Base-by-base conservation (phyloP, 2,329 filamentous ascomycete species). In the Exutisphaerella laricina region DNA sequence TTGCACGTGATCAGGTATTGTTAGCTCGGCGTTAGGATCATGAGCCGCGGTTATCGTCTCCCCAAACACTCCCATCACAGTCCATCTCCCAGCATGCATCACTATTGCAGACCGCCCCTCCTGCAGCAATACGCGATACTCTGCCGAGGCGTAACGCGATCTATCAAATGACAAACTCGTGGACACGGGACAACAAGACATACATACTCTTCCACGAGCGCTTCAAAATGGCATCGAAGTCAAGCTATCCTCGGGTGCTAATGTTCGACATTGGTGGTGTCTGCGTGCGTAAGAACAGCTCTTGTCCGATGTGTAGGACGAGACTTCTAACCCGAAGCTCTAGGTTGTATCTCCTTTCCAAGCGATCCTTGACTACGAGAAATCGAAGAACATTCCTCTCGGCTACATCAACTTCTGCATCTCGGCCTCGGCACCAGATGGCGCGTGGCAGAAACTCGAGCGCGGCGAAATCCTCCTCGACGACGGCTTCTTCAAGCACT, bases 221-320 rank as follows among this genome's bases (percentile, higher is more conserved):
- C 35, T 41, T 53, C 45, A 42, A 50, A 18, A 59, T 59, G 57
- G 42, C 54, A 22, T 22, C 33, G 14, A 36, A 31, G 22, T 39
- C 41, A 17, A 39, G 34, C 21, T 54, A 54, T 39, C 85, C 85
- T 21, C 84, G 85, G 56, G 85, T 86, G 42, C 70, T 94, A 22
- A 73, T 98, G 16, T 97, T 97, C 65, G 92, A 98, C 67, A 92
- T 98, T 55, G 92, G 92, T 28, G 92, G 92, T 49, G 92, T 98
- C 56, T 94, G 88, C 74, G 90, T 95, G 83, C 74, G 87, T 80
- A 48, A 39, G 32, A 46, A 12, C 1, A 16, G 12, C 12, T 28
- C 3, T 13, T 4, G 5, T 18, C 41, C n/a, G n/a, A n/a, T n/a
- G n/a, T n/a, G n/a, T n/a, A n/a, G n/a, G n/a, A n/a, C n/a, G n/a